Percentiles rank a stretch among this genome's conserved stretches.
These are phyloP conservation scores for Staphylotrichum longicolle DNA, from an alignment of 495 filamentous ascomycete species.

Conservation along the genomic window DNA sequence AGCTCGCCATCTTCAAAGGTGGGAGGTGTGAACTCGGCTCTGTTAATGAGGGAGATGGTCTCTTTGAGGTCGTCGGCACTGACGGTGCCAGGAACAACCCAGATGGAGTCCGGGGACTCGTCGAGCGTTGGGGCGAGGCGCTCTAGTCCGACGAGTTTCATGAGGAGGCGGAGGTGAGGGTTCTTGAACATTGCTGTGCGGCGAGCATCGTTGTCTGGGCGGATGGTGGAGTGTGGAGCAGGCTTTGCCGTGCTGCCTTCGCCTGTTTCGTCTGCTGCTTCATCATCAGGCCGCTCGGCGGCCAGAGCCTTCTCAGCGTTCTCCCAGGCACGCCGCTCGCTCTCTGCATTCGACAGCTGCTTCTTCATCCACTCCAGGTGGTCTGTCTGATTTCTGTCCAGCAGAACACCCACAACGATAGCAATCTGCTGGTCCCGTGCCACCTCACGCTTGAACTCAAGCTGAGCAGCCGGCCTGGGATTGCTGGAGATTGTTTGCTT, in stretches of 20 bases:
- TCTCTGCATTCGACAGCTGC: slow-evolving; percentile 61
- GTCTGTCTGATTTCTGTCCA: slow-evolving; percentile 72
- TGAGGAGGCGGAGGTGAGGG: slow-evolving; percentile 82
- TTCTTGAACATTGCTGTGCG: slow-evolving; percentile 82
- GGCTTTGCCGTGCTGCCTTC: slow-evolving; percentile 43
- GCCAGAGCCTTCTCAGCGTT: slow-evolving; percentile 57
- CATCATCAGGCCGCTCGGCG: slow-evolving; percentile 26
- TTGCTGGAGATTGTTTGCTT: slow-evolving; percentile 64
- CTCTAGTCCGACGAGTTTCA: slow-evolving; percentile 72
- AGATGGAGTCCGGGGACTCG: slow-evolving; percentile 66
- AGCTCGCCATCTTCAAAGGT: slow-evolving; percentile 65
- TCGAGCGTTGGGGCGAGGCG: slow-evolving; percentile 62
- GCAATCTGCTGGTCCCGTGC: slow-evolving; percentile 67
- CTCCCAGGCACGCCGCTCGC: slow-evolving; percentile 80
- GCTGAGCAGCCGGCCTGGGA: slow-evolving; percentile 61
- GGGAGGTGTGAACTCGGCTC: slow-evolving; percentile 68
- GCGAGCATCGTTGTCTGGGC: slow-evolving; percentile 63
- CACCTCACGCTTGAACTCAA: slow-evolving; percentile 73
- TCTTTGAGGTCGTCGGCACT: slow-evolving; percentile 62
- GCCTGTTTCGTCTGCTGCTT: slow-evolving; percentile 39
- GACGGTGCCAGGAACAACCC: slow-evolving; percentile 71
- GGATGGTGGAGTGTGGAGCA: slow-evolving; percentile 51
- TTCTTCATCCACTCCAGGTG: slow-evolving; percentile 79
- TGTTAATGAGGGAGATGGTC: slow-evolving; percentile 59
- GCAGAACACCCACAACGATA: slow-evolving; percentile 71